Base-by-base conservation (phyloP, 495 filamentous ascomycete species). In the Daldinia grandis region DNA sequence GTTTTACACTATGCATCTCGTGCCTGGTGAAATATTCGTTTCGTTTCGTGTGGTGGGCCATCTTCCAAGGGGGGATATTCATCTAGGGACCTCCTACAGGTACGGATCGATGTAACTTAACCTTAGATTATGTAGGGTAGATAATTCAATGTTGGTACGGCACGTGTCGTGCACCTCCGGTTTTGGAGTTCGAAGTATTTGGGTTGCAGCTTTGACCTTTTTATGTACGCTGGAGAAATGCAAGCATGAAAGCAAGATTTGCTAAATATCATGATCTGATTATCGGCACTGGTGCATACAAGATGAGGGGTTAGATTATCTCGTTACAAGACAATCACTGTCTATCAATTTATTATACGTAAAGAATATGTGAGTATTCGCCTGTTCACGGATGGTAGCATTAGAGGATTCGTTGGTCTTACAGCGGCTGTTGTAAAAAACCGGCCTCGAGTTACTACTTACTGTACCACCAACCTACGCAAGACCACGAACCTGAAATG, bases 41-140 rank as follows among this genome's bases (percentile, higher is more conserved):
- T 68, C 64, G 69, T 72, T 72, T 66, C 64, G 64, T 71, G 68
- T 66, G 68, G 62, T 50, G 37, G 50, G 2, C 63, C 15, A 30
- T 30, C 25, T 53, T 33, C 28, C 37, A 37, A 24, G 50, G 51
- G 37, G 25, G 15, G 17, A 5, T 54, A 54, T 27, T 14, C 33
- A 54, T n/a, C 27, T 33, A 17, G 25, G 1, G 31, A 54, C 40
- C 19, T 37, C 5, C 19, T 27, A n/a, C 10, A 38, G 12, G 8
- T 12, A 37, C n/a, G n/a, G n/a, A 37, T 5, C 12, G n/a, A 44
- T 44, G 40, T 17, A 44, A 44, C n/a, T 44, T 19, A 21, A 44
- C 9, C 1, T 33, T 10, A 35, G 10, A 10, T 10, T 8, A 31
- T 31, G 30, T 31, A 35, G 3, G 9, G 3, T 2, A 4, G 9